phyloP scores from a whole-genome alignment of 2,329 filamentous ascomycete genomes.

The Cercospora sp. region DNA sequence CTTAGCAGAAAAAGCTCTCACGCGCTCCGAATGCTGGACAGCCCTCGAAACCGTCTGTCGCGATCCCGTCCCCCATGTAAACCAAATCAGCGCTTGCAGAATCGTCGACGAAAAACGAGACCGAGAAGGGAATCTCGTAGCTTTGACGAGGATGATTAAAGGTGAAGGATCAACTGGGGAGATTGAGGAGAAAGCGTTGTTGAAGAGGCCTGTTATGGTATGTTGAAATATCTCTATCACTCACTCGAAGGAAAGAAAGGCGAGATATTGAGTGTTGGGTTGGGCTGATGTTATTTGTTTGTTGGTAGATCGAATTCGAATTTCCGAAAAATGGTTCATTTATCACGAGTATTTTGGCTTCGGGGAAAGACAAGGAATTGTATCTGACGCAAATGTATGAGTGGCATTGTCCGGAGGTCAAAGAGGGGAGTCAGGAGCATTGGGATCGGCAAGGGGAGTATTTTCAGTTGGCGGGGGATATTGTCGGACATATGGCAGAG shows the following conservation, averaged over 20 bases:
- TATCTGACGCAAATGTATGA: slow-evolving; percentile 13
- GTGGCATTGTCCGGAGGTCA: slow-evolving; percentile 10
- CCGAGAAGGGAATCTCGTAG: not conserved
- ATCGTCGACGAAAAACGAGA: slow-evolving; percentile 5
- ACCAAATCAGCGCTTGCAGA: slow-evolving; percentile 10
- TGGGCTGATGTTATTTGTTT: not conserved
- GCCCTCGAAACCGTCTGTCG: slow-evolving; percentile 4
- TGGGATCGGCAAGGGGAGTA: slow-evolving; percentile 5
- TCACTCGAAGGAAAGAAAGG: too few relatives aligned
- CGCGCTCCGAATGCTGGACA: slow-evolving; percentile 9
- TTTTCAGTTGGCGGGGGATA: slow-evolving; percentile 6
- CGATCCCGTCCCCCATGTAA: slow-evolving; percentile 2
- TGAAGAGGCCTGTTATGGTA: slow-evolving; percentile 14
- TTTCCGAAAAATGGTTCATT: slow-evolving; percentile 4
- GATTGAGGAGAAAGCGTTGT: slow-evolving; percentile 5
- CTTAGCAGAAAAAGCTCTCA: not conserved
- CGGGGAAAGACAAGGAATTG: slow-evolving; percentile 1
- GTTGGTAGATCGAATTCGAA: slow-evolving; percentile 5
- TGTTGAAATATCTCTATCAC: too few relatives aligned
- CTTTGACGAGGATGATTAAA: slow-evolving; percentile 5
- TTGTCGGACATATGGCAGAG: slow-evolving; percentile 3
- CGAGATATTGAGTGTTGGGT: not conserved
- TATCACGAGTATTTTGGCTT: slow-evolving; percentile 9
- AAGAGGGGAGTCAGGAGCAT: slow-evolving; percentile 9
- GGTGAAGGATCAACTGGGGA: slow-evolving; percentile 1